These are phyloP conservation scores for Phytophthora pini DNA, from an alignment of 352 stramenopile species.

Conservation along the genomic window DNA sequence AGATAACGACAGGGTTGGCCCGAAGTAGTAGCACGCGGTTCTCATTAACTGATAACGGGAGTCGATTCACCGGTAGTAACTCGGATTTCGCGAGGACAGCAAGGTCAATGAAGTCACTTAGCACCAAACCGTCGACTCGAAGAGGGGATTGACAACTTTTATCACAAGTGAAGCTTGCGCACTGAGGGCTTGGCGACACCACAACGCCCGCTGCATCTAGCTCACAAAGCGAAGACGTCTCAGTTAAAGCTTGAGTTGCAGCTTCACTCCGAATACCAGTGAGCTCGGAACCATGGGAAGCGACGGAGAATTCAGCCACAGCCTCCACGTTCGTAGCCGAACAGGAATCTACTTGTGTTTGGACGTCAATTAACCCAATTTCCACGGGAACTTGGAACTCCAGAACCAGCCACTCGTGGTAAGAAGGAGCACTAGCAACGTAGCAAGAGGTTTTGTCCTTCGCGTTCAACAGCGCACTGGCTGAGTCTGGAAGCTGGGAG, in stretches of 20 bases:
- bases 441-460: slow-evolving; percentile 49
- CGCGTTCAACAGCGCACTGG: slow-evolving; percentile 35
- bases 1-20: slow-evolving; percentile 68
- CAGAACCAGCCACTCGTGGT: slow-evolving; percentile 76
- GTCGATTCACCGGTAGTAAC: slow-evolving; percentile 43
- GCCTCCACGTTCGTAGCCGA: slow-evolving; percentile 32
- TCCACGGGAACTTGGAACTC: slow-evolving; percentile 47
- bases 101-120: slow-evolving; percentile 65
- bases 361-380: slow-evolving; percentile 65
- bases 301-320: slow-evolving; percentile 51
- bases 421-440: slow-evolving; percentile 40
- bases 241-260: slow-evolving; percentile 17
- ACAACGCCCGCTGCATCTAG: slow-evolving; percentile 31
- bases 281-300: slow-evolving; percentile 44
- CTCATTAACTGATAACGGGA: slow-evolving; percentile 61
- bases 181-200: slow-evolving; percentile 22
- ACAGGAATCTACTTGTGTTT: slow-evolving; percentile 49
- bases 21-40: slow-evolving; percentile 58
- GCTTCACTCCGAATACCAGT: slow-evolving; percentile 35
- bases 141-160: slow-evolving; percentile 35
- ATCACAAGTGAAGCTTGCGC: slow-evolving; percentile 42
- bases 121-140: slow-evolving; percentile 21
- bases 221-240: slow-evolving; percentile 24
- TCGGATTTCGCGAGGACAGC: slow-evolving; percentile 49
- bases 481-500: slow-evolving; percentile 60